Percentiles rank a stretch among this genome's conserved stretches.
Conservation (phyloP, 805 yeast species). For the Suhomyces sp. region DNA sequence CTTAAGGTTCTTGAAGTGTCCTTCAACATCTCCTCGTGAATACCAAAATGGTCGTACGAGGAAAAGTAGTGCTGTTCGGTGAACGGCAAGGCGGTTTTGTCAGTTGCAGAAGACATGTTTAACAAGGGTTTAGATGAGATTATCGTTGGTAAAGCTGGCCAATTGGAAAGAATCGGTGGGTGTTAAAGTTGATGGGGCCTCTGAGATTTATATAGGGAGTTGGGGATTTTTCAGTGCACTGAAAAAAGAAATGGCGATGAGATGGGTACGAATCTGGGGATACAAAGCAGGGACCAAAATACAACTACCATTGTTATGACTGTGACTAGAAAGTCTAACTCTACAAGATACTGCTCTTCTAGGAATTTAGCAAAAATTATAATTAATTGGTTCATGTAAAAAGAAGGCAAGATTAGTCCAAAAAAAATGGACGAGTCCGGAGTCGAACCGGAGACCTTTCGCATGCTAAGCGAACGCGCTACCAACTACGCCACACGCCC, state of each 20-base stretch:
- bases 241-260: slow-evolving; percentile 4
- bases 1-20: slow-evolving; percentile 90
- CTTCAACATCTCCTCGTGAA: slow-evolving; percentile 98
- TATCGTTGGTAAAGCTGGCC: no score
- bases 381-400: no score
- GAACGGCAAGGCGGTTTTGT: slow-evolving; percentile 60
- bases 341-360: no score
- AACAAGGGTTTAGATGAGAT: no score
- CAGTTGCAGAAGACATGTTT: slow-evolving; percentile 56
- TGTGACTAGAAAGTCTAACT: no score
- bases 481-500: slow-evolving; percentile 86
- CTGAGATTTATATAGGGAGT: no score
- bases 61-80: slow-evolving; percentile 91
- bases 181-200: no score
- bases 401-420: no score
- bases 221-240: no score
- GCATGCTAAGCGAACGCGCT: slow-evolving; percentile 82
- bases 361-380: no score
- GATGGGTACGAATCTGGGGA: slow-evolving; percentile 1
- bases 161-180: no score
- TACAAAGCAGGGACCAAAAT: neutral
- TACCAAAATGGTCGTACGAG: slow-evolving; percentile 95
- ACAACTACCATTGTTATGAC: no score
- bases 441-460: slow-evolving; percentile 79
- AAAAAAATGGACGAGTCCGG: slow-evolving; percentile 66